Evolutionary conservation across 768 basidiomycete genomes (phyloP), one percentile per base, ranked within the genome.

Genomic region (Suillus luteus): DNA sequence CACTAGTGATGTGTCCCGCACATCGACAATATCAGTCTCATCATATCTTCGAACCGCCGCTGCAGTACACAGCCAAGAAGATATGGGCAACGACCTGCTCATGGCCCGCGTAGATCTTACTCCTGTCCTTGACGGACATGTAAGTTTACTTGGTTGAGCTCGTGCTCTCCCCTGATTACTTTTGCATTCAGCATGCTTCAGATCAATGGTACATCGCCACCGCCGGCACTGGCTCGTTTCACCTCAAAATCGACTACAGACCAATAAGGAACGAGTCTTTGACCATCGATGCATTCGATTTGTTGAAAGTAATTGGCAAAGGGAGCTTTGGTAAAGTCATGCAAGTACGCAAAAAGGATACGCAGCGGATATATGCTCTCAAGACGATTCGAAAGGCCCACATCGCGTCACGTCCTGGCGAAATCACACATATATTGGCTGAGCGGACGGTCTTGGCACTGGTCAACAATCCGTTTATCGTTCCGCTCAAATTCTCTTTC

Each of bases 281-380:
- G 55, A 93, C 94, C n/a, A 98, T 98, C 71, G 96, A 99, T 70
- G 90, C 89, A 4, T 99, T 99, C 72, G 96, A 99, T 65, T 80
- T 99, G 57, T 89, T 99, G 71, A 97, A 96, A 75, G 96, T 99
- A 52, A 96, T 99, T 64, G 96, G 96, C 22, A 98, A 98, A 77
- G 96, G 97, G 12, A 91, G 89, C 65, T 99, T 99, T 70, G 96
- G 97, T 17, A 99, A 99, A 78, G 96, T 96, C 43, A 99, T 99
- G 97, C 96, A 99, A 84, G 96, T 99, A 48, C 90, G 95, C 61
- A 99, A 99, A 81, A 96, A 97, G 80, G 95, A 99, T 77, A 99
- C 97, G 1, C 86, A 93, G 68, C 93, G 97, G 63, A 92, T 99
- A 71, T 99, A 99, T 79, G 96, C 96, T 2, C 82, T 99, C 71